A percentile compares a stretch with the other conserved stretches of the same genome.
These are phyloP conservation scores for Euphrasia arctica DNA, from an alignment of 305 asterid genomes.

Conservation along the genomic window DNA sequence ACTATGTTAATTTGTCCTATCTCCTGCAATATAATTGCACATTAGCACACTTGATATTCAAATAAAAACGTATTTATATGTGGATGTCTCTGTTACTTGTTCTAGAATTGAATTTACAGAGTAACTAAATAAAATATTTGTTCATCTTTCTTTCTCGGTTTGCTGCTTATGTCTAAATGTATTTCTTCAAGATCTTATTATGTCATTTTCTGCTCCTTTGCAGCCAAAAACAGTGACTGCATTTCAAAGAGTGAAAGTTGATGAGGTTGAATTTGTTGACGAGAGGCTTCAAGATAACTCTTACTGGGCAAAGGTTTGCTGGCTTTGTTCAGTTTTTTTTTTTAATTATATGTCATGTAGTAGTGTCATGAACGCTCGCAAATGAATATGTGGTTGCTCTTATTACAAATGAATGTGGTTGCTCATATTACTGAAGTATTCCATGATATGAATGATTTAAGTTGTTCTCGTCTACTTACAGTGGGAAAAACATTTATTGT, in stretches of 20 bases:
- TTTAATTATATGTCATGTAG: conserved; percentile 2
- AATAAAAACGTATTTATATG: neutral
- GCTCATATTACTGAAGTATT: conserved; percentile 1
- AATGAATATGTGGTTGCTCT: neutral
- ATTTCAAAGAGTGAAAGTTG: conserved; percentile 88
- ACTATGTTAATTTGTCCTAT: neutral
- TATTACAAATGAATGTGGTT: neutral
- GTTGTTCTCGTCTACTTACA: neutral
- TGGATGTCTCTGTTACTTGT: neutral
- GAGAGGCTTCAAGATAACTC: conserved; percentile 94
- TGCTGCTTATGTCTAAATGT: neutral
- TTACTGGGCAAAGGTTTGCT: conserved; percentile 89
- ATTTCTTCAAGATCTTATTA: neutral
- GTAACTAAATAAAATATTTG: neutral
- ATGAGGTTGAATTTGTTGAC: conserved; percentile 75
- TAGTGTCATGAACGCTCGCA: no score
- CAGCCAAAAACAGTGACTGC: conserved; percentile 74
- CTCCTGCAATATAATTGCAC: neutral
- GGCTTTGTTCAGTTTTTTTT: conserved; percentile 11
- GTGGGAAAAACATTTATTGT: neutral
- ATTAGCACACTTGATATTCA: conserved; percentile 1
- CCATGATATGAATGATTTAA: conserved; percentile 1
- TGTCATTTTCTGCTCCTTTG: conserved; percentile 29
- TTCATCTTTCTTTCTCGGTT: neutral
- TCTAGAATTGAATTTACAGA: conserved; percentile 6